Base-by-base conservation (phyloP, 2,329 filamentous ascomycete species). In the Didymella pomorum region DNA sequence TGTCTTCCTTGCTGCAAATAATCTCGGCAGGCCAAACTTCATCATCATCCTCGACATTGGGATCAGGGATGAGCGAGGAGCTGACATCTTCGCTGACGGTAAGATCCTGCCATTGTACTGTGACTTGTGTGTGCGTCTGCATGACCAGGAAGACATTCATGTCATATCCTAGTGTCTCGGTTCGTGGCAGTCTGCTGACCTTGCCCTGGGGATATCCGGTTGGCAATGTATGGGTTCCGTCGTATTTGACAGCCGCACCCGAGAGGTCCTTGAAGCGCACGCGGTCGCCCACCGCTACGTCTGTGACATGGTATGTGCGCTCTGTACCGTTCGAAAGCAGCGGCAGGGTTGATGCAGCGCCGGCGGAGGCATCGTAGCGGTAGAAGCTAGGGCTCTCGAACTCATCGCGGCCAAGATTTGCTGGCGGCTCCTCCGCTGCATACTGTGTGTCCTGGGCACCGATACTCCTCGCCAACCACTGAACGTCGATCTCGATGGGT, bases 51-150 rank as follows among this genome's bases (percentile, higher is more conserved):
- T 84, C 83, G 7, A 83, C 76, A 39, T 81, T 80, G 1, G 77
- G 71, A 52, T 84, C 82, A 1, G 82, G 82, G 4, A 84, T 73
- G 4, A 88, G 65, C 7, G 76, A 69, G 9, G 77, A 79, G 41
- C 81, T 80, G 12, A 70, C 51, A 39, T 85, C 79, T 26, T 77
- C 76, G 0, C 83, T 83, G 28, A 82, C 74, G 9, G 79, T 79
- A 16, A 83, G 77, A 66, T 88, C 83, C 65, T 87, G 85, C 86
- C 86, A 88, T 60, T 82, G 81, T 4, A 88, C 82, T 1, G 76
- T 81, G 12, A 82, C 81, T n/a, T 76, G 73, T 2, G 83, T 83
- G 20, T 75, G 76, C 11, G 81, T 82, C 29, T 78, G 77, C 49
- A 81, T 75, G 50, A 87, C 76, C 12, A 81, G 78, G 63, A 83